Conservation (phyloP, 176 grass and related monocot species). For the Chrysopogon serrulatus region DNA sequence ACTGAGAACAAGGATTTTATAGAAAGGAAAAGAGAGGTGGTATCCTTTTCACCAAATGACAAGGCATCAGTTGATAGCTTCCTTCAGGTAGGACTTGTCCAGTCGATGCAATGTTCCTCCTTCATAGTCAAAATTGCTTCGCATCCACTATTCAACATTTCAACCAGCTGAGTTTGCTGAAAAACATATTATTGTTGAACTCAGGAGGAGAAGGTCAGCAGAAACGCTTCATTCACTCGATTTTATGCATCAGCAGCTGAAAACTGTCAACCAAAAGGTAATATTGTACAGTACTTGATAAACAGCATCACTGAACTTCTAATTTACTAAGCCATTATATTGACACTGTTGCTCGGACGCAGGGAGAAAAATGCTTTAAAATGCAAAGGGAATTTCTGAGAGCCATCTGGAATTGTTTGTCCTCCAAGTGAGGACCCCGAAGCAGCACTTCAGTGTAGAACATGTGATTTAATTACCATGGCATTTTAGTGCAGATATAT, state of each 20-base stretch:
- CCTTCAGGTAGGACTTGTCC: conserved; percentile 48
- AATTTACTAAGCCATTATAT: background rate
- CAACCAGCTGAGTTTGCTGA: background rate
- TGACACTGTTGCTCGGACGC: background rate
- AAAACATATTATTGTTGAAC: conserved; percentile 14
- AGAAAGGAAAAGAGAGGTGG: conserved; percentile 65
- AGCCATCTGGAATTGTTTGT: background rate
- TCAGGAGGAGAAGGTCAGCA: conserved; percentile 51
- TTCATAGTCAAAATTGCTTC: background rate
- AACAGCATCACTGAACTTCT: background rate
- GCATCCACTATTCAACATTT: background rate
- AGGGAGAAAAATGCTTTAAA: conserved; percentile 11
- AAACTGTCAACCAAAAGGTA: conserved; percentile 36
- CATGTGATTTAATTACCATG: background rate
- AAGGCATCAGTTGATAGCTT: conserved; percentile 59
- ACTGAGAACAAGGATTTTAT: conserved; percentile 70
- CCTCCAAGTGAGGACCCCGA: background rate
- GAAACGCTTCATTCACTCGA: conserved; percentile 42
- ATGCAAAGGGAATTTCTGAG: background rate
- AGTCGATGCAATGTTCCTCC: background rate
- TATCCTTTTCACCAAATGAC: conserved; percentile 88
- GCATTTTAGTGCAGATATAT: background rate
- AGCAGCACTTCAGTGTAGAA: background rate
- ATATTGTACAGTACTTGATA: background rate
- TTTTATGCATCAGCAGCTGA: conserved; percentile 55